These are phyloP conservation scores for Aeminium ludgeri DNA, from an alignment of 495 filamentous ascomycete genomes.

Conservation along the genomic window DNA sequence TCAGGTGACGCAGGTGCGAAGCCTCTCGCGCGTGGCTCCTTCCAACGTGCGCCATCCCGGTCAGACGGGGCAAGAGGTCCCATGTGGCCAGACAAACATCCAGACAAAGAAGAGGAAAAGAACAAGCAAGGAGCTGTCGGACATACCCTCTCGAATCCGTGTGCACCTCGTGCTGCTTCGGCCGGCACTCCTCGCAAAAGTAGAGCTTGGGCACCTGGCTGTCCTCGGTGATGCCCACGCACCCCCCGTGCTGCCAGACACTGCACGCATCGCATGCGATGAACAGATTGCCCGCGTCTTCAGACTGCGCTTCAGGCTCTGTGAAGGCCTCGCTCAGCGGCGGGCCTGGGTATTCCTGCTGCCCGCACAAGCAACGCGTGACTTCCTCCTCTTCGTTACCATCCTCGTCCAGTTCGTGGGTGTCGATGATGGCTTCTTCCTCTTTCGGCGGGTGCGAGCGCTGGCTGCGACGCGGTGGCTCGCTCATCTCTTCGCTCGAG, in stretches of 20 bases:
- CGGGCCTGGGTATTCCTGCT: conserved; percentile 85
- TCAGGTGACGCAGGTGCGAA: too few species aligned
- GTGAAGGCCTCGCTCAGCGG: conserved; percentile 32
- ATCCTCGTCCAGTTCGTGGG: conserved; percentile 43
- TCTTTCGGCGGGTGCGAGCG: conserved; percentile 47
- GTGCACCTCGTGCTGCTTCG: conserved; percentile 73
- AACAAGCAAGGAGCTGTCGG: neutral
- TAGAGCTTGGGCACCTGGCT: conserved; percentile 88
- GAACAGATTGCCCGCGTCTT: conserved; percentile 85
- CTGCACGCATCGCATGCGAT: conserved; percentile 96
- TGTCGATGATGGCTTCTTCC: conserved; percentile 34
- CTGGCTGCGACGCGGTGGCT: conserved; percentile 50
- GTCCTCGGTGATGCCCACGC: conserved; percentile 92
- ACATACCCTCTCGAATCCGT: conserved; percentile 74
- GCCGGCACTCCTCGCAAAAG: conserved; percentile 87
- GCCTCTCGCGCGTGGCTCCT: too few species aligned
- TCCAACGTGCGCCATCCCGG: too few species aligned
- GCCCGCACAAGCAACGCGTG: conserved; percentile 86
- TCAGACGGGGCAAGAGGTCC: too few species aligned
- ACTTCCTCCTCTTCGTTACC: conserved; percentile 76
- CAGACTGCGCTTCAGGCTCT: conserved; percentile 46
- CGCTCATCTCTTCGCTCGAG: conserved; percentile 68
- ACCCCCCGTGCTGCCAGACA: conserved; percentile 97
- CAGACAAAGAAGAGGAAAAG: conserved; percentile 10
- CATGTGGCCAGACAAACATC: neutral